phyloP scores from a whole-genome alignment of 768 basidiomycete species.

The Wakefieldia striispora region DNA sequence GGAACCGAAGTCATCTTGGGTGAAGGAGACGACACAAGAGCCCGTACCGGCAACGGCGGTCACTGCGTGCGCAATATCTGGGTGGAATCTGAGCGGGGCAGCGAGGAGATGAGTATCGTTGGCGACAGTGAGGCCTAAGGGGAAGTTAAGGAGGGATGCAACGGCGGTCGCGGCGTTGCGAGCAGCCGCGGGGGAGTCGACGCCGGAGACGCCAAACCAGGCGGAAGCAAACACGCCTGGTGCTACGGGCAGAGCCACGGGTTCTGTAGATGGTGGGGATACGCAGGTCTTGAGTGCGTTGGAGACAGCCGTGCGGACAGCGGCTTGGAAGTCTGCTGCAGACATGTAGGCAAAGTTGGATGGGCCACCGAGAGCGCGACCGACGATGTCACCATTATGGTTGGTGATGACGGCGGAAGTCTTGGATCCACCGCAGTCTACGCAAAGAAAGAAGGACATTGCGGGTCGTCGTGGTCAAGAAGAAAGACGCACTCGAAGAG shows the following conservation, averaged over 20 bases:
- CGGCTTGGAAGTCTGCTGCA: conserved; percentile 52
- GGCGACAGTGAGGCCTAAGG: conserved; percentile 57
- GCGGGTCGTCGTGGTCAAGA: too few relatives aligned
- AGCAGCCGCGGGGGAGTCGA: conserved; percentile 68
- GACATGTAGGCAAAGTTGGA: conserved; percentile 86
- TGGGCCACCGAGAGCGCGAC: conserved; percentile 68
- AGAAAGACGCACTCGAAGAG: too few relatives aligned
- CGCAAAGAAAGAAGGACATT: conserved; percentile 72
- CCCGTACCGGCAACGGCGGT: conserved; percentile 83
- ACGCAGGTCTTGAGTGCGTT: conserved; percentile 51
- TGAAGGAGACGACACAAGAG: conserved; percentile 69
- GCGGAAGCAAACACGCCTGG: conserved; percentile 56
- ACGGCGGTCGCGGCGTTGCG: conserved; percentile 53
- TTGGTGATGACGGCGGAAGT: conserved; percentile 73
- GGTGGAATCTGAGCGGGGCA: conserved; percentile 64
- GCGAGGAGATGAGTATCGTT: conserved; percentile 88
- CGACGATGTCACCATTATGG: conserved; percentile 55
- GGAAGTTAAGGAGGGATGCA: conserved; percentile 56
- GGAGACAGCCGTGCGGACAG: conserved; percentile 50
- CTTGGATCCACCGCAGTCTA: conserved; percentile 90
- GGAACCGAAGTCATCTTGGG: conserved; percentile 35
- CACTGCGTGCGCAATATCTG: conserved; percentile 60
- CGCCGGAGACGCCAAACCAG: conserved; percentile 84
- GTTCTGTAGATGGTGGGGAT: conserved; percentile 35
- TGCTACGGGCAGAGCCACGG: conserved; percentile 37